Conservation (phyloP, 768 basidiomycete genomes). For the Tremella yokohamensis region DNA sequence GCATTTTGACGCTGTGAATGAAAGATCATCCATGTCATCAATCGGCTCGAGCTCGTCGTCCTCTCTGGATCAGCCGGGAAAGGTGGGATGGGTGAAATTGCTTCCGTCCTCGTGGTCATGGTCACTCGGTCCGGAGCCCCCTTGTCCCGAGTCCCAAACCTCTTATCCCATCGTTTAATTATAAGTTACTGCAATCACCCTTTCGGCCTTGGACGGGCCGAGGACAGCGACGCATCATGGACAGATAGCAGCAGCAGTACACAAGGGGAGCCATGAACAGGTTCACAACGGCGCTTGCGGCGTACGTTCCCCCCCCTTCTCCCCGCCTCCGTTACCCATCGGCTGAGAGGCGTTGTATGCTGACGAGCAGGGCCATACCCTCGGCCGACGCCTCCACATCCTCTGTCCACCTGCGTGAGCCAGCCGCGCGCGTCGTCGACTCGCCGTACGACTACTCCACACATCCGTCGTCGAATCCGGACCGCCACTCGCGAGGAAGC, state of each 20-base stretch:
- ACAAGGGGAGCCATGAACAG: slow-evolving; percentile 22
- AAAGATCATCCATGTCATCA: not conserved
- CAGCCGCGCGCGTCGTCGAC: slow-evolving; percentile 15
- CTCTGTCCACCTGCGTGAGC: not conserved
- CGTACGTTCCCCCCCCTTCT: slow-evolving; percentile 15
- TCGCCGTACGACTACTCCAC: slow-evolving; percentile 11
- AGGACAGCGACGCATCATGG: not conserved
- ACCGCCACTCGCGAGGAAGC: not conserved
- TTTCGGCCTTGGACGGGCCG: not conserved
- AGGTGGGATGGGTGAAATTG: not conserved
- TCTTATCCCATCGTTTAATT: slow-evolving; percentile 1
- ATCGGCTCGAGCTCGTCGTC: slow-evolving; percentile 1
- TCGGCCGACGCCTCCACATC: not conserved
- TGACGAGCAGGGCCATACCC: slow-evolving; percentile 2
- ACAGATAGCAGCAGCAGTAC: not conserved
- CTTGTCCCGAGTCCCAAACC: not conserved
- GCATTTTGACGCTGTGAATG: slow-evolving; percentile 8
- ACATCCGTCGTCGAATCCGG: slow-evolving; percentile 10
- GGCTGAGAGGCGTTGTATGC: not conserved
- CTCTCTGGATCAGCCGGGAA: not conserved
- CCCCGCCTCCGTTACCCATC: not conserved
- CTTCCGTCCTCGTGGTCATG: slow-evolving; percentile 1
- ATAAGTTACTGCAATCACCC: not conserved
- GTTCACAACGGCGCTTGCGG: slow-evolving; percentile 29
- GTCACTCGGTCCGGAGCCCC: slow-evolving; percentile 3